Conservation (phyloP, 2,329 filamentous ascomycete species). For the Pseudocercospora crystallina region DNA sequence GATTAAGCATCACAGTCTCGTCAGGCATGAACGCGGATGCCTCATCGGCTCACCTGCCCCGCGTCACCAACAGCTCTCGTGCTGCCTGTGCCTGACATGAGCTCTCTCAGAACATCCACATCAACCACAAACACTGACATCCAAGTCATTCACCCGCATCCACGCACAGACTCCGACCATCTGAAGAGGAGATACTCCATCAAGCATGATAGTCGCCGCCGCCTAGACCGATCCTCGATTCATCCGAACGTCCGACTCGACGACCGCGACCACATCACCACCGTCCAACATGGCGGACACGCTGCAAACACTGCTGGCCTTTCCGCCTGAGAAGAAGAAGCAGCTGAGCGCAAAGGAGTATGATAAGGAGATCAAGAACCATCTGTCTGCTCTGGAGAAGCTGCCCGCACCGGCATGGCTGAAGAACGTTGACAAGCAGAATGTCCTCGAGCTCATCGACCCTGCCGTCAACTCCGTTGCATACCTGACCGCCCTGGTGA, state of each 20-base stretch:
- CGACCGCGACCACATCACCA: not conserved
- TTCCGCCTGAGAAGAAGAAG: slow-evolving; percentile 33
- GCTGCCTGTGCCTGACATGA: too few relatives aligned
- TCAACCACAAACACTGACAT: too few relatives aligned
- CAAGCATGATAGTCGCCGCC: slow-evolving; percentile 7
- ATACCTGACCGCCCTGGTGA: slow-evolving; percentile 57
- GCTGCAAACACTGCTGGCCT: slow-evolving; percentile 30
- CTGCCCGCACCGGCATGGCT: slow-evolving; percentile 35
- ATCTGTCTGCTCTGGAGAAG: slow-evolving; percentile 37
- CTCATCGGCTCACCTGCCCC: too few relatives aligned
- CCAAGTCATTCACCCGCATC: too few relatives aligned
- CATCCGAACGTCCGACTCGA: not conserved
- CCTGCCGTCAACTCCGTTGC: slow-evolving; percentile 59
- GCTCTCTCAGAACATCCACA: too few relatives aligned
- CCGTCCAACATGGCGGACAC: slow-evolving; percentile 28
- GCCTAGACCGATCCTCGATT: not conserved
- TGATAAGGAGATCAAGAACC: slow-evolving; percentile 38
- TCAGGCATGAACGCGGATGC: too few relatives aligned
- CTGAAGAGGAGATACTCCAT: not conserved
- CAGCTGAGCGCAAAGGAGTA: slow-evolving; percentile 39
- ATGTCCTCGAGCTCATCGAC: slow-evolving; percentile 50
- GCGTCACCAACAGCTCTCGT: too few relatives aligned
- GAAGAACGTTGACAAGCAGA: slow-evolving; percentile 41
- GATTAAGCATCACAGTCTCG: too few relatives aligned
- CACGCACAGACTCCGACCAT: too few relatives aligned